Evolutionary conservation across 495 filamentous ascomycete genomes (phyloP).

Genomic region (Hyaloscypha variabilis): DNA sequence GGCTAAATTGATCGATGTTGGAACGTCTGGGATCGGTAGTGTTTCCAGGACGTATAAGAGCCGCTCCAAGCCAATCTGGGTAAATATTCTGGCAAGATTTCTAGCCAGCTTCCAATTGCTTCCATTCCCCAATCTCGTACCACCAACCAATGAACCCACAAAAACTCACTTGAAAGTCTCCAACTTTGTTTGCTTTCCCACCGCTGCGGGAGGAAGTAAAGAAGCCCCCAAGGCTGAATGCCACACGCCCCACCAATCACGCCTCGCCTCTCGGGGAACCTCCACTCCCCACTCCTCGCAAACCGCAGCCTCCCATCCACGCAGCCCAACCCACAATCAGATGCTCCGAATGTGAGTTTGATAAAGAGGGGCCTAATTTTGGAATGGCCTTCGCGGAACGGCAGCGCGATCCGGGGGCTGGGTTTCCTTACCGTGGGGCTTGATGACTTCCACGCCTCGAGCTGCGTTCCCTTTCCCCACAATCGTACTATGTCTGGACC

Average conservation of each 20-base stretch:
- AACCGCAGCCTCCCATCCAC: background rate
- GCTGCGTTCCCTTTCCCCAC: background rate
- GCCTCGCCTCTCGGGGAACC: background rate
- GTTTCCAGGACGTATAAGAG: background rate
- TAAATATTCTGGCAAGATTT: background rate
- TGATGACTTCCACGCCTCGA: background rate
- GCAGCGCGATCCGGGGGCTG: background rate
- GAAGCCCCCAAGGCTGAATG: background rate
- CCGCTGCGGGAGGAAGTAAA: background rate
- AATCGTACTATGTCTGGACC: background rate
- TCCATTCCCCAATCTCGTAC: background rate
- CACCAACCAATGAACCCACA: background rate
- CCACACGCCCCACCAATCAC: background rate
- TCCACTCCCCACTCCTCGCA: background rate
- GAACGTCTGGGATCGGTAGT: background rate
- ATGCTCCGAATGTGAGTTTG: background rate
- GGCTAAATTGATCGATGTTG: background rate
- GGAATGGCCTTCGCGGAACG: background rate
- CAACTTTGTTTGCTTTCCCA: background rate
- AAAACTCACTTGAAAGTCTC: background rate
- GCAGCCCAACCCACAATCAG: background rate
- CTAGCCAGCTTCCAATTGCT: background rate
- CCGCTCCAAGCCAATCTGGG: background rate
- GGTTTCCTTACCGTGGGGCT: slow-evolving; percentile 7
- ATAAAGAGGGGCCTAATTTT: background rate